Conservation (phyloP, 352 stramenopile species). For the Pythium monospermum region DNA sequence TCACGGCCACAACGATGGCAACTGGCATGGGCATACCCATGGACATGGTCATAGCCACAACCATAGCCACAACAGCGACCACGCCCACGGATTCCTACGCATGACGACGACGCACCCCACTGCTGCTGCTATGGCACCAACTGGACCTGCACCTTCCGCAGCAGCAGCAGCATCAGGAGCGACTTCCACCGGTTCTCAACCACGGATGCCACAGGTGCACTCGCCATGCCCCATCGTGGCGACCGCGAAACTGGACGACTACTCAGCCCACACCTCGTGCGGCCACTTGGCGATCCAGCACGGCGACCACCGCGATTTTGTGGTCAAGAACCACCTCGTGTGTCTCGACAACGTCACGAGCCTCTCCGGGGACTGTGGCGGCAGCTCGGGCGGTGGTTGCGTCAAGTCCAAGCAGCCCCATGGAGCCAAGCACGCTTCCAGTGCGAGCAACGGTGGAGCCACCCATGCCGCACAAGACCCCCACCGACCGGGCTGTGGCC, state of each 20-base stretch:
- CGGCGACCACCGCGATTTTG: constrained; percentile 74
- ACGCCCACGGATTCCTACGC: too few relatives aligned
- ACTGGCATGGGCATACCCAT: background rate
- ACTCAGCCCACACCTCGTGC: constrained; percentile 58
- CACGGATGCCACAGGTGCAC: constrained; percentile 1
- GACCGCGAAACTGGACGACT: constrained; percentile 40
- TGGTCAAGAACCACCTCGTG: constrained; percentile 79
- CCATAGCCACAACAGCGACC: background rate
- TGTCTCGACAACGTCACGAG: constrained; percentile 68
- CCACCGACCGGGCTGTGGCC: constrained; percentile 63
- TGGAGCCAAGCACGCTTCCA: constrained; percentile 3
- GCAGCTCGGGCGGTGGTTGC: constrained; percentile 10
- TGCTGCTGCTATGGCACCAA: too few relatives aligned
- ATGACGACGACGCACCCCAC: too few relatives aligned
- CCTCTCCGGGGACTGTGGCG: constrained; percentile 29
- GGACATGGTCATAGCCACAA: background rate
- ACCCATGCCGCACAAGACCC: constrained; percentile 33
- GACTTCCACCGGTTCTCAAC: background rate
- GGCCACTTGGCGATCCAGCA: constrained; percentile 75
- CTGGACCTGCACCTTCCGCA: background rate
- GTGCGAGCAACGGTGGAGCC: constrained; percentile 7
- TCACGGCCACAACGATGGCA: background rate
- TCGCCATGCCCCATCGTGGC: constrained; percentile 19
- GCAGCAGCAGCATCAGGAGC: too few relatives aligned
- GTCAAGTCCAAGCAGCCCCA: constrained; percentile 6